Base-by-base conservation (phyloP, 495 filamentous ascomycete genomes). In the Daldinia bambusicola region DNA sequence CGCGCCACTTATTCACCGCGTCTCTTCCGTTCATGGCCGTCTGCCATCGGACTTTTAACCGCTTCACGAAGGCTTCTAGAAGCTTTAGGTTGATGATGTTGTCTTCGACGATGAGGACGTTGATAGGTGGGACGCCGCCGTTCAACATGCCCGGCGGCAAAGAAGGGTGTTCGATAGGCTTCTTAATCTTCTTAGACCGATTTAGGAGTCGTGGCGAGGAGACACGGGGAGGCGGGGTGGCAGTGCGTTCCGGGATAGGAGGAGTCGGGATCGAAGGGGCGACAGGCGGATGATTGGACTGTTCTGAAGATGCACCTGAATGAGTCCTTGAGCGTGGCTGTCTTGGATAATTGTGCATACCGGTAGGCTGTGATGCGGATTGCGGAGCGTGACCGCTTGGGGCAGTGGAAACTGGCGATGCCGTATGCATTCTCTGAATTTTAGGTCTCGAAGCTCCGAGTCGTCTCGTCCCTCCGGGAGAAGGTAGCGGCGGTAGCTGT, bases 91-190 rank as follows among this genome's bases (percentile, higher is more conserved):
- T 99, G 84, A 99, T 98, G 66, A 95, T 91, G 78, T 99, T 99
- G 82, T 99, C 95, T 81, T 99, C 95, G 37, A 99, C 95, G 63
- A 99, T 98, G 16, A 99, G 84, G 8, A 98, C 94, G 72, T 97
- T 98, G 79, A 99, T 99, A 20, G 95, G 95, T 9, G 95, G 95
- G 2, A 99, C 94, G 6, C 92, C 90, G 58, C 89, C 89, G 73
- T 92, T 92, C 12, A 95, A 87, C 53, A 93, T 84, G n/a, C 89
- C 90, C 1, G 90, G 83, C 61, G 89, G 84, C 2, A 88, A 74
- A 14, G 82, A 74, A 10, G 82, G 83, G 41, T 85, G 77, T 40
- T 89, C 85, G 45, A 76, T 70, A 12, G 78, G 70, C 71, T 86
- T 87, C 77, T 85, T 88, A 75, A 82, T 89, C 79, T 86, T 91